Percentiles rank a stretch among this genome's conserved stretches.
phyloP scores from a whole-genome alignment of 768 basidiomycete species.

The Rhizopogon roseolus region DNA sequence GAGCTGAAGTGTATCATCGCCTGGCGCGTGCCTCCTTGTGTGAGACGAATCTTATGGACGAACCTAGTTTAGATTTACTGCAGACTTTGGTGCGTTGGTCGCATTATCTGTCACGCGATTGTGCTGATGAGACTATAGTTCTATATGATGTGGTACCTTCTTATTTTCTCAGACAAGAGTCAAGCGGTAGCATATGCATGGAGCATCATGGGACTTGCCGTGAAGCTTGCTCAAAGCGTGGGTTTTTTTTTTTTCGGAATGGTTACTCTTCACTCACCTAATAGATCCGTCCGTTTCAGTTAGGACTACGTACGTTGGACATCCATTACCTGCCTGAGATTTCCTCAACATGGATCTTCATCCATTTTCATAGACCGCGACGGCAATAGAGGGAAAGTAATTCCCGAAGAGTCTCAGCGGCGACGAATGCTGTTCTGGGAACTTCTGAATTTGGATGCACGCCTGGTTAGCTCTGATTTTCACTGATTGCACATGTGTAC shows the following conservation, averaged over 20 bases:
- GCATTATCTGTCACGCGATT: neutral
- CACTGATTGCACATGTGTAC: slow-evolving; percentile 1
- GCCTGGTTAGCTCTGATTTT: slow-evolving; percentile 45
- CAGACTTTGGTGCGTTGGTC: slow-evolving; percentile 51
- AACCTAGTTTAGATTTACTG: slow-evolving; percentile 68
- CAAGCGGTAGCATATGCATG: slow-evolving; percentile 71
- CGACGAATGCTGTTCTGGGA: slow-evolving; percentile 73
- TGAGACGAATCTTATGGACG: slow-evolving; percentile 71
- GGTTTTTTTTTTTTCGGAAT: slow-evolving; percentile 24
- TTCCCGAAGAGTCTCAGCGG: slow-evolving; percentile 70
- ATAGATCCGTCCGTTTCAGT: slow-evolving; percentile 31
- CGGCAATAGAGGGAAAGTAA: slow-evolving; percentile 54
- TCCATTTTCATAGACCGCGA: slow-evolving; percentile 52
- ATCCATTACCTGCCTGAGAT: slow-evolving; percentile 6
- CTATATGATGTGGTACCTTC: slow-evolving; percentile 72
- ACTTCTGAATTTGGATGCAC: slow-evolving; percentile 61
- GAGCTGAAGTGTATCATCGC: slow-evolving; percentile 63
- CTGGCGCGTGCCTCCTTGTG: slow-evolving; percentile 64
- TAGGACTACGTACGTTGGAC: slow-evolving; percentile 57
- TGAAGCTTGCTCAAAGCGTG: slow-evolving; percentile 70
- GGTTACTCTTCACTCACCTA: neutral
- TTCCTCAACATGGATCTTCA: slow-evolving; percentile 4
- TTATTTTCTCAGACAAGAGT: slow-evolving; percentile 70
- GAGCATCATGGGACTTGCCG: slow-evolving; percentile 72
- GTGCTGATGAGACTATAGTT: slow-evolving; percentile 44